A percentile compares a stretch with the other conserved stretches of the same genome.
Evolutionary conservation across 208 protist genomes (phyloP).

Genomic region (Crithidia mellificae): DNA sequence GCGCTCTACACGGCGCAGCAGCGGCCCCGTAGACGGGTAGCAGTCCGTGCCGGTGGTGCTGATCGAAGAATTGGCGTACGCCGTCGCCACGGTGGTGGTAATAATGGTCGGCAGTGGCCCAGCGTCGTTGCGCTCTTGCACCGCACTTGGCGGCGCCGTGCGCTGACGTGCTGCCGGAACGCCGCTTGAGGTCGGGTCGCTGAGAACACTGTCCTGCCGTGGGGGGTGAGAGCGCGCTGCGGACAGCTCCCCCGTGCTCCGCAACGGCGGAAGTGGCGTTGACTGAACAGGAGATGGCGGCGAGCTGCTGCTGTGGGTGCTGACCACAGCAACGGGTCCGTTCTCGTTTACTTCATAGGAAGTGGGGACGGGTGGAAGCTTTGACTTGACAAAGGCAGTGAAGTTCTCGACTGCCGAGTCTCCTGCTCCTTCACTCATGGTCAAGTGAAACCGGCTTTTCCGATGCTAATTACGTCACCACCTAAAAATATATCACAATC

Average conservation of each 20-base stretch:
- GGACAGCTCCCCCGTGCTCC: neutral
- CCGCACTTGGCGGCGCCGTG: neutral
- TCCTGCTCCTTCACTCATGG: neutral
- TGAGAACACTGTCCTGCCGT: neutral
- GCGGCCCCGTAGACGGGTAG: neutral
- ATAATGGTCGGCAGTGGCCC: neutral
- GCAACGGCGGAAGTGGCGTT: neutral
- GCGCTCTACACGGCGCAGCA: neutral
- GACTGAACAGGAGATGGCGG: neutral
- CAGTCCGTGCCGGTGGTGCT: neutral
- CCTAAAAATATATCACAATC: too few species aligned
- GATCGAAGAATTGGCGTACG: neutral
- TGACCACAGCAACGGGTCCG: neutral
- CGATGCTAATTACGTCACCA: too few species aligned
- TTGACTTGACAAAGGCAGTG: conserved; percentile 3
- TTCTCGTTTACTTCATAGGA: neutral
- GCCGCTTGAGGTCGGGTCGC: neutral
- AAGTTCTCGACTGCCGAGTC: conserved; percentile 5
- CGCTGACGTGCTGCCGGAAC: neutral
- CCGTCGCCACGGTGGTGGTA: neutral
- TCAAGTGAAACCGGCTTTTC: too few species aligned
- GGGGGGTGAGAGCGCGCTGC: neutral
- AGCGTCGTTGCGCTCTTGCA: neutral
- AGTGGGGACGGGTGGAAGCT: neutral
- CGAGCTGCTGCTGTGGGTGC: too few species aligned